Evolutionary conservation across 2,329 filamentous ascomycete genomes (phyloP), one percentile per base, ranked within the genome.

Genomic region (Penicillium occitanis): DNA sequence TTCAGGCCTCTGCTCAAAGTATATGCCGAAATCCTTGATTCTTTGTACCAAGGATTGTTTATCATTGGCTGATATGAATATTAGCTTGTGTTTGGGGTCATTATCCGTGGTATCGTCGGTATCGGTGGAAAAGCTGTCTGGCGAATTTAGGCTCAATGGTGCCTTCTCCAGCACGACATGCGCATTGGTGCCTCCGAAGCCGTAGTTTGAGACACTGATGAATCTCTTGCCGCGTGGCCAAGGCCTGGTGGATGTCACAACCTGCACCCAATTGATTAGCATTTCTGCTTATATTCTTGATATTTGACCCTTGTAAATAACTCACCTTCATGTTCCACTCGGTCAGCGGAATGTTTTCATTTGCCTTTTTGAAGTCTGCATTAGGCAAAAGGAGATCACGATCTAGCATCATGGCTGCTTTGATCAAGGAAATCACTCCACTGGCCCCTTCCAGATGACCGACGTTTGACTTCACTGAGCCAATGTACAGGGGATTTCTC

Each of bases 121-220:
- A 5, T 37, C 33, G n/a, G 17, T 19, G 33, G 53, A 22, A 37
- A 68, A 63, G 11, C 64, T 46, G 17, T 70, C 66, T 22, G 63
- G 53, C 1, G 60, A 22, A 28, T 60, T 62, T 1, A 62, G 30
- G 28, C 22, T 63, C 3, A 69, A 46, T 25, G 69, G 70, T 4
- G 70, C 65, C 37, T 61, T 62, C 42, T 72, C 71, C 50, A 75
- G 33, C 68, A 73, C 66, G 14, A 63, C 67, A 65, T 79, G 75
- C 0, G 73, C 75, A 64, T 79, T 79, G 1, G 76, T 73, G 5
- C 78, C 77, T 28, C 77, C 77, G 59, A 75, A 77, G 0, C 80
- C 82, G 67, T 84, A 85, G 17, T 79, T 78, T 65, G 82, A 84
- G 0, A 85, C 75, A 44, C 68, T 70, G 17, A 70, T 59, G 35